These are phyloP conservation scores for Hymenoscyphus fraxineus DNA, from an alignment of 2,329 filamentous ascomycete genomes.

Conservation along the genomic window DNA sequence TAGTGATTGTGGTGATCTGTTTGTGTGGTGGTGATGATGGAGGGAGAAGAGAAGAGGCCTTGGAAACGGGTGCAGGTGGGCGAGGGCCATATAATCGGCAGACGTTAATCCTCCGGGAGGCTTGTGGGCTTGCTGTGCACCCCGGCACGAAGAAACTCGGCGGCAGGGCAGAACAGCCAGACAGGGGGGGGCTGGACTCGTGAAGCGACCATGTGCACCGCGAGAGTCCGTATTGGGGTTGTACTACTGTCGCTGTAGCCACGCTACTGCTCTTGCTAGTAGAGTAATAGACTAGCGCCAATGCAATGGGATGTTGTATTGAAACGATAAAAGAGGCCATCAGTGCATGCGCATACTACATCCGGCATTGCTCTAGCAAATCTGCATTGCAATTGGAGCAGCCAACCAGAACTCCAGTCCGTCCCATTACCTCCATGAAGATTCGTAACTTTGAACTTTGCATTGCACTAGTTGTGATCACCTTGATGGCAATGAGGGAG, in stretches of 20 bases:
- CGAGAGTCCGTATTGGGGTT: background rate
- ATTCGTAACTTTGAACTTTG: too few relatives aligned
- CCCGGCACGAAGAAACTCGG: too few relatives aligned
- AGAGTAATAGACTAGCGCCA: background rate
- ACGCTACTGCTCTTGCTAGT: background rate
- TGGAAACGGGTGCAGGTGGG: constrained; percentile 4
- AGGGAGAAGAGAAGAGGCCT: constrained; percentile 10
- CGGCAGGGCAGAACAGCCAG: background rate
- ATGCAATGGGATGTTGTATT: background rate
- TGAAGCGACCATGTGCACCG: background rate
- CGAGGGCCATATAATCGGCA: background rate
- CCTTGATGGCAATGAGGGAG: constrained; percentile 2
- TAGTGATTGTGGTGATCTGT: constrained; percentile 8
- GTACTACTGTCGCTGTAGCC: background rate
- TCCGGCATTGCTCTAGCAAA: too few relatives aligned
- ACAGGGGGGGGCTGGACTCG: background rate
- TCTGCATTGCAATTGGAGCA: background rate
- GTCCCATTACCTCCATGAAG: background rate
- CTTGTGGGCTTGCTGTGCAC: background rate
- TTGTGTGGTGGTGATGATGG: constrained; percentile 13
- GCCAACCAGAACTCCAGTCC: background rate
- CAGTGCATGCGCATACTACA: background rate
- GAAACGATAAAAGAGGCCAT: background rate
- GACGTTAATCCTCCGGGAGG: constrained; percentile 1
- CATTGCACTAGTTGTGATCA: background rate